phyloP scores from a whole-genome alignment of 2,329 filamentous ascomycete species.

The Calonectria henricotiae region DNA sequence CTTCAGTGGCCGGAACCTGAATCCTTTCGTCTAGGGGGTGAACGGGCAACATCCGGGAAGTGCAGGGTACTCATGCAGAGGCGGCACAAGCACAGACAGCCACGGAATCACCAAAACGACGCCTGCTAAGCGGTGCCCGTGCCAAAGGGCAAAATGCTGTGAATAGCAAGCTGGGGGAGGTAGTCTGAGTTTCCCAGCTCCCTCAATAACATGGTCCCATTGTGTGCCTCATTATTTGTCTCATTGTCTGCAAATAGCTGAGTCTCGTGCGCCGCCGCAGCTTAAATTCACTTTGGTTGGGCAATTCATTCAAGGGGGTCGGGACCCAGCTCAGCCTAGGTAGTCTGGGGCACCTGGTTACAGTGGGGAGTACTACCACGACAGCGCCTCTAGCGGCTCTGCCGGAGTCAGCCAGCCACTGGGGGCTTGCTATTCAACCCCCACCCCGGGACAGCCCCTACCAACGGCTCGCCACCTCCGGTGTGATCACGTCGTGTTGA shows the following conservation, averaged over 20 bases:
- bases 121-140: background rate
- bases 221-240: slow-evolving; percentile 17
- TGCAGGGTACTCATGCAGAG: slow-evolving; percentile 22
- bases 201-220: background rate
- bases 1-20: background rate
- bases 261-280: slow-evolving; percentile 21
- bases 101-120: slow-evolving; percentile 9
- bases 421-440: slow-evolving; percentile 24
- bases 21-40: slow-evolving; percentile 18
- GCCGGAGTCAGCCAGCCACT: slow-evolving; percentile 31
- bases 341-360: slow-evolving; percentile 31
- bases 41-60: slow-evolving; percentile 31
- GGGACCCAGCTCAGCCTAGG: slow-evolving; percentile 26
- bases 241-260: slow-evolving; percentile 26
- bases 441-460: slow-evolving; percentile 20
- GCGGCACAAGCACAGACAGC: slow-evolving; percentile 26
- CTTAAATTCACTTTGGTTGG: slow-evolving; percentile 30
- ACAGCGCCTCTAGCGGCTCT: slow-evolving; percentile 29
- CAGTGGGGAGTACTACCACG: slow-evolving; percentile 27
- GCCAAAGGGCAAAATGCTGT: background rate
- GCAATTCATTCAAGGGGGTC: slow-evolving; percentile 25
- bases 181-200: background rate
- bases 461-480: slow-evolving; percentile 27
- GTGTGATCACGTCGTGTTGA: slow-evolving; percentile 24
- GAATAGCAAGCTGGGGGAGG: background rate